phyloP scores from a whole-genome alignment of 2,329 filamentous ascomycete genomes.

The Talaromyces sp. region DNA sequence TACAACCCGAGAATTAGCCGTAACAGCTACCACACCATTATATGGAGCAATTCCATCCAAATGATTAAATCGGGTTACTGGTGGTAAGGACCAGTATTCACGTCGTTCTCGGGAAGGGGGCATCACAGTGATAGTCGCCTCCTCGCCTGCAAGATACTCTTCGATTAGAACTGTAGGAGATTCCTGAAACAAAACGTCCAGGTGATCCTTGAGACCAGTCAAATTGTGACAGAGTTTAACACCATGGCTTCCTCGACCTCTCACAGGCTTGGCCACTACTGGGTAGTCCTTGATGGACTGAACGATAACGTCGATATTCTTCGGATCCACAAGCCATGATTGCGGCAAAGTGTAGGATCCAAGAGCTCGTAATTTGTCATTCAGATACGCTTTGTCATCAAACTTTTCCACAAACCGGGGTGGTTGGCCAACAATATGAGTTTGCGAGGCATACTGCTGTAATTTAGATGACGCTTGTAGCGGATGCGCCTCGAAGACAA shows the following conservation, averaged over 20 bases:
- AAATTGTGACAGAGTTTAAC: not conserved
- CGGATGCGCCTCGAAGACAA: conserved; percentile 51
- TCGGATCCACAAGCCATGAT: not conserved
- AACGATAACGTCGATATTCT: not conserved
- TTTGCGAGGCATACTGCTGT: conserved; percentile 21
- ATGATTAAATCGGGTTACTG: conserved; percentile 39
- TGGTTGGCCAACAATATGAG: not conserved
- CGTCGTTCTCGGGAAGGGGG: not conserved
- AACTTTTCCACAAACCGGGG: not conserved
- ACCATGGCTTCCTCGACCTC: not conserved
- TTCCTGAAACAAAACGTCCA: not conserved
- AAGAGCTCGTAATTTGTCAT: not conserved
- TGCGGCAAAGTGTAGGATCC: not conserved
- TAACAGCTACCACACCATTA: conserved; percentile 51
- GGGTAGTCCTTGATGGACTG: not conserved
- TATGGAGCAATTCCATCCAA: conserved; percentile 50
- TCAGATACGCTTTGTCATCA: not conserved
- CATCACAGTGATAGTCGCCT: not conserved
- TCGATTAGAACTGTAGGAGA: not conserved
- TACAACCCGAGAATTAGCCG: conserved; percentile 47
- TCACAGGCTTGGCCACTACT: not conserved
- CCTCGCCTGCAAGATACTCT: not conserved
- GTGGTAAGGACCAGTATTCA: not conserved
- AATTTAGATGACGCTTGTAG: conserved; percentile 45
- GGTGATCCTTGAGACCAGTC: not conserved